phyloP scores from a whole-genome alignment of 805 yeast genomes.

The Spathaspora sp. region DNA sequence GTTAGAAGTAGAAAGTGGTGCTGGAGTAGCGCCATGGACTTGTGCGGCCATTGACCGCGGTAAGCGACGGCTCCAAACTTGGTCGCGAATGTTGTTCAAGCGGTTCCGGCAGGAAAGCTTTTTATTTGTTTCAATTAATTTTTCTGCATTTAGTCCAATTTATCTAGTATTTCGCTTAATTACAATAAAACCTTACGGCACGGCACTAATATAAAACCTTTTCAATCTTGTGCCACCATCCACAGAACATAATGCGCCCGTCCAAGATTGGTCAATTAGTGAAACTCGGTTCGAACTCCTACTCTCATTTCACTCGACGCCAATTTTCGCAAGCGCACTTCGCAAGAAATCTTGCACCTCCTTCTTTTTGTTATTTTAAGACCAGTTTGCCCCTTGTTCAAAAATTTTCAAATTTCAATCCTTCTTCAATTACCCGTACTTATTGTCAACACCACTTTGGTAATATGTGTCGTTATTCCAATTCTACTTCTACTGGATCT shows the following conservation, averaged over 20 bases:
- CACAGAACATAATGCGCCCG: neutral
- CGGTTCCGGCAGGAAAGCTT: neutral
- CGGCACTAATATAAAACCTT: neutral
- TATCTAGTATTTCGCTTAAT: neutral
- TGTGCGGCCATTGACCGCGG: neutral
- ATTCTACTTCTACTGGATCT: constrained; percentile 7
- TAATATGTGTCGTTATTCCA: constrained; percentile 12
- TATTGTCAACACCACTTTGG: constrained; percentile 2
- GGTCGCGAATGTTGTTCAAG: neutral
- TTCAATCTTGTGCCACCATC: neutral
- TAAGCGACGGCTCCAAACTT: neutral
- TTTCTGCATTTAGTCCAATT: neutral
- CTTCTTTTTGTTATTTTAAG: neutral
- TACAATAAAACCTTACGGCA: no score
- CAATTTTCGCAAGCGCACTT: constrained; percentile 1
- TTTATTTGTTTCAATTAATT: neutral
- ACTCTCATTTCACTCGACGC: neutral
- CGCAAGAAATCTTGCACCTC: neutral
- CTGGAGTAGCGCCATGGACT: neutral
- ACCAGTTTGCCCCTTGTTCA: neutral
- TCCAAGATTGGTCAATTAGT: neutral
- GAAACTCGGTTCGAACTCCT: neutral
- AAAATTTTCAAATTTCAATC: constrained; percentile 1
- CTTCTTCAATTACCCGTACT: neutral
- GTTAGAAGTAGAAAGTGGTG: neutral